Conservation (phyloP, 192 early-diverging fungal species). For the Mycoemilia scoparia region DNA sequence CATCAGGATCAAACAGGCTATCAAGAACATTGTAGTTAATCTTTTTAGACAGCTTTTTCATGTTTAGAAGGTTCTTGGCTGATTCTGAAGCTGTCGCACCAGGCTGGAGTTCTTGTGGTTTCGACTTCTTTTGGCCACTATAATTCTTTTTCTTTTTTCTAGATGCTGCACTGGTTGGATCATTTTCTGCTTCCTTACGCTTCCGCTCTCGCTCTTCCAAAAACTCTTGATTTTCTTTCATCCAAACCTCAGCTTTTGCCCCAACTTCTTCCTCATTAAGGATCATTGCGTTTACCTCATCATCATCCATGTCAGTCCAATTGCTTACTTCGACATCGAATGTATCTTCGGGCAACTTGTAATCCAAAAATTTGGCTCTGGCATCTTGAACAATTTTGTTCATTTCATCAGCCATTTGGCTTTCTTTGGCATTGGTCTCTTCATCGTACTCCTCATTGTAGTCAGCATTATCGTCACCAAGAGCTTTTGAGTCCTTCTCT, state of each 20-base stretch:
- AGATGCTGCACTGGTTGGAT: slow-evolving; percentile 4
- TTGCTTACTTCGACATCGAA: slow-evolving; percentile 22
- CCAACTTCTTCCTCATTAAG: slow-evolving; percentile 60
- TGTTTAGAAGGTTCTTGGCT: slow-evolving; percentile 46
- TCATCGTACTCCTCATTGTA: not conserved
- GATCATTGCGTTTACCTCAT: slow-evolving; percentile 47
- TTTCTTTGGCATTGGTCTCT: slow-evolving; percentile 4
- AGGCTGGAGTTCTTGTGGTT: slow-evolving; percentile 11
- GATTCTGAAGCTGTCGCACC: slow-evolving; percentile 58
- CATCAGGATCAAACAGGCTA: slow-evolving; percentile 38
- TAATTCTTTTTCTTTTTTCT: slow-evolving; percentile 15
- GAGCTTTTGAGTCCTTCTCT: slow-evolving; percentile 9
- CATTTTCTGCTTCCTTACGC: slow-evolving; percentile 14
- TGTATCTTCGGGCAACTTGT: slow-evolving; percentile 1
- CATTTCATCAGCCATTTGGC: slow-evolving; percentile 14
- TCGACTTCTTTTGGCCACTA: not conserved
- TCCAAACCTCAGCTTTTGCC: slow-evolving; percentile 72
- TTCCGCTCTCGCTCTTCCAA: slow-evolving; percentile 38
- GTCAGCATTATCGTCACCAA: slow-evolving; percentile 3
- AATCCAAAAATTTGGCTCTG: slow-evolving; percentile 8
- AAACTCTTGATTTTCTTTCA: slow-evolving; percentile 70
- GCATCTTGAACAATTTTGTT: slow-evolving; percentile 9
- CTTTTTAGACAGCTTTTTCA: slow-evolving; percentile 69
- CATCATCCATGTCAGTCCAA: slow-evolving; percentile 51
- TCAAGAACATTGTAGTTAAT: slow-evolving; percentile 76